Conservation (phyloP, 192 early-diverging fungal species). For the Entomortierella parvispora region DNA sequence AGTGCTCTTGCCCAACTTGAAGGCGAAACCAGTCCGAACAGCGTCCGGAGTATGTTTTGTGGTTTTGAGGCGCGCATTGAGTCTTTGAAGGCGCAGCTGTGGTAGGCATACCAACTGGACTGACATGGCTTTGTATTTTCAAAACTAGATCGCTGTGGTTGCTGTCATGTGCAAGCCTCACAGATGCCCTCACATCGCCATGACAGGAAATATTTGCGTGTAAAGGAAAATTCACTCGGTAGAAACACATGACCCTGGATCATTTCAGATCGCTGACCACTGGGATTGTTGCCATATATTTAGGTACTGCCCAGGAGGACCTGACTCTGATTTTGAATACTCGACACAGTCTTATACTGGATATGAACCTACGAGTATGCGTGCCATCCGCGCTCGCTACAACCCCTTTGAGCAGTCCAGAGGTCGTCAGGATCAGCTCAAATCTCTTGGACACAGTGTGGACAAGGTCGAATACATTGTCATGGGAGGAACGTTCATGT, state of each 20-base stretch:
- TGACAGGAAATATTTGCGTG: slow-evolving; percentile 99
- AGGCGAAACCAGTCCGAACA: slow-evolving; percentile 97
- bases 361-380: slow-evolving; percentile 99
- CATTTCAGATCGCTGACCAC: too few relatives aligned
- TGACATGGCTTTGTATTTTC: slow-evolving; percentile 6
- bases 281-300: too few relatives aligned
- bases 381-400: slow-evolving; percentile 98
- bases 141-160: slow-evolving; percentile 85
- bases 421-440: slow-evolving; percentile 94
- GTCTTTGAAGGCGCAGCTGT: not conserved
- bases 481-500: slow-evolving; percentile 99
- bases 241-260: too few relatives aligned
- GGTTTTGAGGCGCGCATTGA: not conserved
- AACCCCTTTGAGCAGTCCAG: slow-evolving; percentile 96
- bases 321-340: slow-evolving; percentile 99
- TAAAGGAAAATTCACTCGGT: slow-evolving; percentile 44
- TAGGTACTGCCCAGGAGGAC: slow-evolving; percentile 95
- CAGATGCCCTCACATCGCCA: slow-evolving; percentile 97
- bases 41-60: slow-evolving; percentile 79
- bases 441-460: slow-evolving; percentile 91
- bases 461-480: slow-evolving; percentile 99
- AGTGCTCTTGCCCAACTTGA: slow-evolving; percentile 84
- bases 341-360: slow-evolving; percentile 99
- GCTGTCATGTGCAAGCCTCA: slow-evolving; percentile 98
- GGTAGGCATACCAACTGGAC: not conserved